Percentiles rank a stretch among this genome's conserved stretches.
Evolutionary conservation across 163 green algal species (phyloP).

Genomic region (Scenedesmus sp.): DNA sequence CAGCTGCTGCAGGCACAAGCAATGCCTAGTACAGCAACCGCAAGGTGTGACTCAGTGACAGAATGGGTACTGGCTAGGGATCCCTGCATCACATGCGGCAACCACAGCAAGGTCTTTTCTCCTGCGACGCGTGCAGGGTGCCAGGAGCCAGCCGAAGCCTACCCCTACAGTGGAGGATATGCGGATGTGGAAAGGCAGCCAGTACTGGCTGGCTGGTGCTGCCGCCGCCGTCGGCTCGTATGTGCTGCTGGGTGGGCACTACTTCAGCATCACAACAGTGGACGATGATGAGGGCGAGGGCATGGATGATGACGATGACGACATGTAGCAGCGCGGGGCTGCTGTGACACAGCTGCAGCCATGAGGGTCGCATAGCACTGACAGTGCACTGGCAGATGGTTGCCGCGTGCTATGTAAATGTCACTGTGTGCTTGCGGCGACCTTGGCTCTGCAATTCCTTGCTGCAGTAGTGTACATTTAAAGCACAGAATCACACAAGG

Average conservation of each 20-base stretch:
- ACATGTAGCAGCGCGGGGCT: constrained; percentile 36
- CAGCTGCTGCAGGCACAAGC: not conserved
- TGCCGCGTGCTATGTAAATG: too few species aligned
- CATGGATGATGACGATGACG: constrained; percentile 49
- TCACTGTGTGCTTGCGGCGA: too few species aligned
- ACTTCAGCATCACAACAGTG: constrained; percentile 58
- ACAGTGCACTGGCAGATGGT: too few species aligned
- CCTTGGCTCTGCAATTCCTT: too few species aligned
- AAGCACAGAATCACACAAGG: too few species aligned
- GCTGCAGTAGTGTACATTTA: too few species aligned
- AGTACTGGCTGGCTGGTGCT: constrained; percentile 67
- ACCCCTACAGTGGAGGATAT: constrained; percentile 62
- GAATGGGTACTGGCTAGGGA: too few species aligned
- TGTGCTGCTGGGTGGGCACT: constrained; percentile 64
- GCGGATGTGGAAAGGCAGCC: constrained; percentile 63
- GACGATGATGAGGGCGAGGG: constrained; percentile 37
- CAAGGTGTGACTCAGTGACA: too few species aligned
- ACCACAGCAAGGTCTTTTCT: not conserved
- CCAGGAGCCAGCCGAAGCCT: constrained; percentile 27
- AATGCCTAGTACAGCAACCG: too few species aligned
- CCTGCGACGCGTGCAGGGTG: not conserved
- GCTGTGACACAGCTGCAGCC: too few species aligned
- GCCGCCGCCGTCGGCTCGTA: constrained; percentile 60
- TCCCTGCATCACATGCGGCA: not conserved
- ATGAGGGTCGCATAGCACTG: too few species aligned